A percentile compares a stretch with the other conserved stretches of the same genome.
Conservation (phyloP, 73 alveolate species). For the Paramecium biaurelia region DNA sequence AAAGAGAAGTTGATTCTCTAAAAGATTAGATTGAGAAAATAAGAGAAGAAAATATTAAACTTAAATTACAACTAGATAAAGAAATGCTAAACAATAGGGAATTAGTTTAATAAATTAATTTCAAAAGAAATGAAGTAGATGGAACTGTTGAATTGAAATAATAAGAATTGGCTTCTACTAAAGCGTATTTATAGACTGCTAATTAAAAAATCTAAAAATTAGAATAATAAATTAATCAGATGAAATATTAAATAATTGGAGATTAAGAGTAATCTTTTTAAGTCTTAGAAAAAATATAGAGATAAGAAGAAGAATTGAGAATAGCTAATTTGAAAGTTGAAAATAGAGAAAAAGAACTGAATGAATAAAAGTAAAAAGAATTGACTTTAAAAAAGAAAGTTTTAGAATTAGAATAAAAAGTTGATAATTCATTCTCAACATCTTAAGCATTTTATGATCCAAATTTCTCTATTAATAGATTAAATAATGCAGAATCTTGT, state of each 20-base stretch:
- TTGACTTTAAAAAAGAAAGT: neutral
- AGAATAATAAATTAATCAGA: neutral
- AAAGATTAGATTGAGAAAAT: neutral
- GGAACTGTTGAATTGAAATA: constrained; percentile 12
- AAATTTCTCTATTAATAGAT: neutral
- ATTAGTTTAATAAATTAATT: neutral
- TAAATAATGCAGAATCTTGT: neutral
- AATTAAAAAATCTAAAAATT: neutral
- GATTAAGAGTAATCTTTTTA: neutral
- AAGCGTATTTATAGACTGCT: neutral
- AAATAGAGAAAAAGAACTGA: neutral
- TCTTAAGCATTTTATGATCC: neutral
- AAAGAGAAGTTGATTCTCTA: neutral
- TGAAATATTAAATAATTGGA: neutral
- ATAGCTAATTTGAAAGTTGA: neutral
- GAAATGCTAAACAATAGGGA: neutral
- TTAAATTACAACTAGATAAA: neutral
- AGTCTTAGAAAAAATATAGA: neutral
- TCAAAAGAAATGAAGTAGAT: neutral
- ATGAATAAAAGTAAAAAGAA: neutral
- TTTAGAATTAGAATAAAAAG: neutral
- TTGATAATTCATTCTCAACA: neutral
- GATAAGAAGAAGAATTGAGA: constrained; percentile 32
- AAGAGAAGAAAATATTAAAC: neutral
- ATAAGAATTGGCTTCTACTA: neutral